phyloP scores from a whole-genome alignment of 228 moss, liverwort and hornwort genomes.

The Sphagnum fallax region DNA sequence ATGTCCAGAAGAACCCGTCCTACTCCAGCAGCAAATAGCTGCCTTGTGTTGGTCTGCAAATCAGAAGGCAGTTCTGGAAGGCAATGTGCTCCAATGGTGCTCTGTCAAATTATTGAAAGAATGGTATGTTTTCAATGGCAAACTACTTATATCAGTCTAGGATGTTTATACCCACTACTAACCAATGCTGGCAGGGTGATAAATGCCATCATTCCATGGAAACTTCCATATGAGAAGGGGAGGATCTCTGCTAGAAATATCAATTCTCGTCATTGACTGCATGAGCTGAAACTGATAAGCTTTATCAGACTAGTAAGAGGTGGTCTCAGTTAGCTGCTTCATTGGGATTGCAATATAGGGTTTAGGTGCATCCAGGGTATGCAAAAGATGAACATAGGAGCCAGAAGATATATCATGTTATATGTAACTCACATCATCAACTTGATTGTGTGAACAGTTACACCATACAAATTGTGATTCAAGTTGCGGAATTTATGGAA shows the following conservation, averaged over 20 bases:
- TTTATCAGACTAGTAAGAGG: not conserved
- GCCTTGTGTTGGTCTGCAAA: slow-evolving; percentile 13
- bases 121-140: slow-evolving; percentile 13
- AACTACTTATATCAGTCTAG: not conserved
- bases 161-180: not conserved
- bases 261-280: too few species aligned
- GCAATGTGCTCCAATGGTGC: slow-evolving; percentile 54
- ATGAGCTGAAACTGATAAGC: too few species aligned
- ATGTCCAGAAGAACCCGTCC: slow-evolving; percentile 25
- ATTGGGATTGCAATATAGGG: not conserved
- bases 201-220: too few species aligned
- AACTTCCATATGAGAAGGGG: too few species aligned
- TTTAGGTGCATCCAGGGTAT: not conserved
- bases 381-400: too few species aligned
- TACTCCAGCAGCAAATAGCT: slow-evolving; percentile 13
- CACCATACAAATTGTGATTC: slow-evolving; percentile 34
- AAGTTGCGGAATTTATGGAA: slow-evolving; percentile 47
- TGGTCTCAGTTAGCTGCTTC: not conserved
- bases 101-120: slow-evolving; percentile 37
- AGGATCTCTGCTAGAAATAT: too few species aligned
- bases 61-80: slow-evolving; percentile 13
- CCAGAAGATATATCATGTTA: not conserved
- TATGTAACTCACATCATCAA: not conserved
- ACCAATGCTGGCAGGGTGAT: not conserved
- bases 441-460: slow-evolving; percentile 11